Percentiles rank a stretch among this genome's conserved stretches.
These are phyloP conservation scores for Phialophora verrucosa DNA, from an alignment of 2,329 filamentous ascomycete genomes.

Conservation along the genomic window DNA sequence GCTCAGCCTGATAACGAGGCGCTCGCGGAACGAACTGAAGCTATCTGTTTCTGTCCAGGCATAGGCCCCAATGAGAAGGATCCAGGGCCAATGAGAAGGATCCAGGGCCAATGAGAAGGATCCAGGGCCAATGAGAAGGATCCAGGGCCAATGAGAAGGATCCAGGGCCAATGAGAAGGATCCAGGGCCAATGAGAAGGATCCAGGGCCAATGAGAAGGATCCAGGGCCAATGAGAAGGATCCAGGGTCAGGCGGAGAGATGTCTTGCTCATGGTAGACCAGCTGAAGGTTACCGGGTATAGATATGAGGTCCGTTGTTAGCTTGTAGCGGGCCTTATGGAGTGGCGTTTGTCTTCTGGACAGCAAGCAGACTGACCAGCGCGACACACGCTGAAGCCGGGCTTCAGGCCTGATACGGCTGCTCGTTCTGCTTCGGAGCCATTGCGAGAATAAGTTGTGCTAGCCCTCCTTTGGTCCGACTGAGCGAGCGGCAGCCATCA, in stretches of 20 bases:
- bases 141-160: not conserved
- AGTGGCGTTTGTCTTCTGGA: too few relatives aligned
- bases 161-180: not conserved
- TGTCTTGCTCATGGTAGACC: not conserved
- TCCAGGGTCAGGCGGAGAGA: not conserved
- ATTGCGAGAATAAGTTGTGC: not conserved
- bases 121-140: not conserved
- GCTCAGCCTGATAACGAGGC: too few relatives aligned
- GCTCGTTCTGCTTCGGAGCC: not conserved
- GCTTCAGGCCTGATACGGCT: not conserved
- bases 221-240: not conserved
- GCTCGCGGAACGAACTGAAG: not conserved
- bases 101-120: not conserved
- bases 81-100: not conserved
- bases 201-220: not conserved
- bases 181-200: not conserved
- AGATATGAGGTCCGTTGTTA: not conserved
- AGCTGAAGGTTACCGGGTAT: not conserved
- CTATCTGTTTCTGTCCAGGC: not conserved
- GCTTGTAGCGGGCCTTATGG: not conserved
- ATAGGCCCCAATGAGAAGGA: not conserved
- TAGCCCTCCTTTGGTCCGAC: not conserved
- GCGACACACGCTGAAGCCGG: not conserved
- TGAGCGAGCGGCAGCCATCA: not conserved
- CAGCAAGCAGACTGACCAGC: too few relatives aligned